phyloP scores from a whole-genome alignment of 2,329 filamentous ascomycete species.

The Nothomitra cinnamomea region DNA sequence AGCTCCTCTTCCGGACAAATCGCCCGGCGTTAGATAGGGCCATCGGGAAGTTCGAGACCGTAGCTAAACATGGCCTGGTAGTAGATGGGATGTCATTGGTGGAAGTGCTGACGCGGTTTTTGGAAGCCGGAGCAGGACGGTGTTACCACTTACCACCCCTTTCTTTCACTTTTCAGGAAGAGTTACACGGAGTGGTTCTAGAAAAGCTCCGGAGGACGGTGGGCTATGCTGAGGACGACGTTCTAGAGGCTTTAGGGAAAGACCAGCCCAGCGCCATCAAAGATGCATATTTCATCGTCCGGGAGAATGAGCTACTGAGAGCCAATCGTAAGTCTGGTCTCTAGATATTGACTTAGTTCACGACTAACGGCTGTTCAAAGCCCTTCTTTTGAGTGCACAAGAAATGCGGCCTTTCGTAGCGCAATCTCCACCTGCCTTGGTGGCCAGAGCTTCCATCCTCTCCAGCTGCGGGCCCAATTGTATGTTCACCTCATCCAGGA shows the following conservation, averaged over 20 bases:
- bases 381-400: conserved; percentile 35
- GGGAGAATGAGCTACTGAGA: conserved; percentile 96
- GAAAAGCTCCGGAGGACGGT: conserved; percentile 95
- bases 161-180: conserved; percentile 63
- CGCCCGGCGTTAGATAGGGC: too few species aligned
- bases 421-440: conserved; percentile 37
- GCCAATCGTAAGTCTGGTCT: conserved; percentile 60
- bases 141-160: conserved; percentile 70
- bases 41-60: too few species aligned
- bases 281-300: conserved; percentile 93
- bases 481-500: conserved; percentile 5
- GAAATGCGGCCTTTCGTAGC: conserved; percentile 36
- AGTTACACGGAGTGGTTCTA: conserved; percentile 80
- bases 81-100: too few species aligned
- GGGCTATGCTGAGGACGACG: conserved; percentile 90
- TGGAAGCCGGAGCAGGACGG: conserved; percentile 88
- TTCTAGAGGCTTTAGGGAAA: conserved; percentile 80
- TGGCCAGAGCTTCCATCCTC: conserved; percentile 20
- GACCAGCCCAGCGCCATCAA: conserved; percentile 96
- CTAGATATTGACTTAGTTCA: neutral
- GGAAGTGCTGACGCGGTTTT: too few species aligned
- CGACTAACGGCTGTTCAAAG: conserved; percentile 18
- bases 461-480: too few species aligned
- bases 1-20: too few species aligned
- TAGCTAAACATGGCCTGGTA: too few species aligned